Base-by-base conservation (phyloP, 2,329 filamentous ascomycete species). In the Emergomyces pasteurianus region DNA sequence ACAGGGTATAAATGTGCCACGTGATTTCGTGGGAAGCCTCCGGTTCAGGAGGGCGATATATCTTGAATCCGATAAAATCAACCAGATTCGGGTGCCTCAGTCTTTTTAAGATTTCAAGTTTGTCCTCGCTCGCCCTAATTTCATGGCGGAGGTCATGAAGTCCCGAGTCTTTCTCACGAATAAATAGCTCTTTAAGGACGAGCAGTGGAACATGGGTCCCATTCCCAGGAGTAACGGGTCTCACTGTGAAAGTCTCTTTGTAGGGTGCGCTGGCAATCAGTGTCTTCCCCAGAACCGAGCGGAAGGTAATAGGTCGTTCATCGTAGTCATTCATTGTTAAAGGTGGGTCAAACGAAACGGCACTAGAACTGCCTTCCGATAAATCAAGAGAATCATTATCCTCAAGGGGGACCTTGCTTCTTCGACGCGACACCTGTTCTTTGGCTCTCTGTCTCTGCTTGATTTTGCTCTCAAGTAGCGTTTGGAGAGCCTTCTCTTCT, bases 21-120 rank as follows among this genome's bases (percentile, higher is more conserved):
- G 74, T 65, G 67, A 72, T 70, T 42, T 73, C 70, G 34, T 72
- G 66, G 46, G 71, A 69, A 55, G 80, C 75, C 46, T 75, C 71
- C 18, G 76, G 68, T 60, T 67, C 66, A 54, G 73, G 56, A 68
- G 75, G 64, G 61, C 81, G 78, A 69, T 87, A 80, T 63, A 96
- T 88, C 67, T 89, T 90, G 75, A 91, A 95, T 63, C 92, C 90
- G 61, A 95, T 79, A 43, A 97, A 80, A 57, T 88, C 85, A 50
- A 94, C 81, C 14, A 97, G 76, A 68, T 91, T 90, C 28, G 84
- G 81, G 71, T 96, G 90, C 3, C 84, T 83, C 46, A 94, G 77
- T 65, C 82, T 83, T 72, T 89, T 94, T 58, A 95, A 77, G 10
- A 83, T 80, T 65, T 92, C 88, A 42, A 99, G 79, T 62, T 88